Evolutionary conservation across 305 asterid species (phyloP).

Genomic region (Vinca major): DNA sequence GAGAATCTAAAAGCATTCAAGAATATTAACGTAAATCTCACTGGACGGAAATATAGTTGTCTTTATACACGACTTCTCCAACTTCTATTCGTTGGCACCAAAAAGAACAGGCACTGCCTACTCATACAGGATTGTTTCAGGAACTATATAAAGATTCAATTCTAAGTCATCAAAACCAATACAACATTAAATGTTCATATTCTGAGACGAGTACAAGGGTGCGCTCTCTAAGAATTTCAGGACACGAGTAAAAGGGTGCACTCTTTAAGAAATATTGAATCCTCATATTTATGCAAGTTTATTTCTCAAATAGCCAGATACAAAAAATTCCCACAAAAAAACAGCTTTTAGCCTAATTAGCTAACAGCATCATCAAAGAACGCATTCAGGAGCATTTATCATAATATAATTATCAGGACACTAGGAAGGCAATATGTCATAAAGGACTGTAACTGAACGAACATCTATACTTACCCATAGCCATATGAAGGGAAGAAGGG

Average conservation of each 20-base stretch:
- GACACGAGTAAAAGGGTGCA: background rate
- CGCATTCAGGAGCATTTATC: background rate
- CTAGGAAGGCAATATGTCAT: background rate
- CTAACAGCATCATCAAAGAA: background rate
- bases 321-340: background rate
- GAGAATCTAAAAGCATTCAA: conserved; percentile 13
- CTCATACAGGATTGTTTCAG: background rate
- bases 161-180: background rate
- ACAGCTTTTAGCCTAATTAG: background rate
- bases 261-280: background rate
- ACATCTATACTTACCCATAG: conserved; percentile 51
- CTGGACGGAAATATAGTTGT: background rate
- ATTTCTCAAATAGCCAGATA: background rate
- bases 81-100: background rate
- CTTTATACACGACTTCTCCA: background rate
- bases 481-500: conserved; percentile 46
- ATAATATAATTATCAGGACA: background rate
- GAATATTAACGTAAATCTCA: background rate
- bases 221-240: too few relatives aligned
- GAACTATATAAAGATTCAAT: background rate
- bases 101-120: background rate
- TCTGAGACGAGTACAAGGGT: background rate
- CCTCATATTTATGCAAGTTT: background rate
- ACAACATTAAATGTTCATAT: background rate
- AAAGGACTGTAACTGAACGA: background rate